These are phyloP conservation scores for Podila minutissima DNA, from an alignment of 192 early-diverging fungal species.

Conservation along the genomic window DNA sequence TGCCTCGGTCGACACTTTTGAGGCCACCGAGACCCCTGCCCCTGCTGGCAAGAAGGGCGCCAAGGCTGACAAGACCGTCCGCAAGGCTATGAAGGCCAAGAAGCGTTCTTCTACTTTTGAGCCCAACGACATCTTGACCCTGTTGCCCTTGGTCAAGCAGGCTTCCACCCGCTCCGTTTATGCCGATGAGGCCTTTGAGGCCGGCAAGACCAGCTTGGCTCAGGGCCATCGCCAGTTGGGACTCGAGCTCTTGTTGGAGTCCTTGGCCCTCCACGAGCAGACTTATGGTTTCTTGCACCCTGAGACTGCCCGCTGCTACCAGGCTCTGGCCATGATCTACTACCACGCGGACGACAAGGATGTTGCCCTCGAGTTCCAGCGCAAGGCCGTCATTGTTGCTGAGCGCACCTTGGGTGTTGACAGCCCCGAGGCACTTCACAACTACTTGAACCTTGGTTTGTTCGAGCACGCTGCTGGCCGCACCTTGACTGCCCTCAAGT, in stretches of 20 bases:
- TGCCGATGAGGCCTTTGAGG: constrained; percentile 92
- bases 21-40: constrained; percentile 16
- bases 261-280: constrained; percentile 91
- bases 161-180: constrained; percentile 70
- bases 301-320: constrained; percentile 89
- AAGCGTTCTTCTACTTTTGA: constrained; percentile 66
- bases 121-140: constrained; percentile 74
- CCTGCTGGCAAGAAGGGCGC: constrained; percentile 33
- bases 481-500: constrained; percentile 74
- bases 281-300: constrained; percentile 92
- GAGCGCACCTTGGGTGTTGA: constrained; percentile 92
- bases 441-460: constrained; percentile 91
- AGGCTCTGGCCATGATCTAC: constrained; percentile 82
- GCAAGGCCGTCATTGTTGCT: constrained; percentile 84
- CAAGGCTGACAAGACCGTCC: constrained; percentile 38
- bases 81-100: constrained; percentile 55
- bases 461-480: constrained; percentile 89
- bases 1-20: constrained; percentile 43
- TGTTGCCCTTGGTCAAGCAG: constrained; percentile 81
- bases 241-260: constrained; percentile 85
- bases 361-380: constrained; percentile 73
- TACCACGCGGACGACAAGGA: constrained; percentile 75
- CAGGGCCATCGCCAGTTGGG: constrained; percentile 84
- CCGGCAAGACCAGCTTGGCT: constrained; percentile 79
- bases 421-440: constrained; percentile 84